These are phyloP conservation scores for Prunus kanzakura DNA, from an alignment of 306 rosid species.

Conservation along the genomic window DNA sequence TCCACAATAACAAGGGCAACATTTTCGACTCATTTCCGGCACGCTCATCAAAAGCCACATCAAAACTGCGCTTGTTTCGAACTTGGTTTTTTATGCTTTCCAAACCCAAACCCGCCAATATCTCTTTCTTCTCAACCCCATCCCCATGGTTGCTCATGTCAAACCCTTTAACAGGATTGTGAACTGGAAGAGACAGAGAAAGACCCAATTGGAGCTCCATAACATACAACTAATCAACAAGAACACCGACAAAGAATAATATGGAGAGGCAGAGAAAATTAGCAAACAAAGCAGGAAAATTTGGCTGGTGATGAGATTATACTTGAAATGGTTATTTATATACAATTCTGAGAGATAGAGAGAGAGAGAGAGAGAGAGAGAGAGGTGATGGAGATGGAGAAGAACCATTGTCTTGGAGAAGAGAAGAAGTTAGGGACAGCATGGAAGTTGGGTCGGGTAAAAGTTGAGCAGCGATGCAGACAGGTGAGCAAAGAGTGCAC, in stretches of 20 bases:
- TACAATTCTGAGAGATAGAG: constrained; percentile 14
- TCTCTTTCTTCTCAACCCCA: constrained; percentile 1
- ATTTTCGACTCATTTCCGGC: constrained; percentile 10
- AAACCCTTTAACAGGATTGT: constrained; percentile 31
- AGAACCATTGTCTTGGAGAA: constrained; percentile 46
- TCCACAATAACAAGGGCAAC: constrained; percentile 55
- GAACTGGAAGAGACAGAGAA: constrained; percentile 49
- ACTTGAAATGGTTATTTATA: neutral
- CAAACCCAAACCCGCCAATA: neutral
- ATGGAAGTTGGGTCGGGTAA: constrained; percentile 82
- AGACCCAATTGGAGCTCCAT: constrained; percentile 74
- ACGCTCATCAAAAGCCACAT: constrained; percentile 46
- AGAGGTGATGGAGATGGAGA: constrained; percentile 20
- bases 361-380: constrained; percentile 3
- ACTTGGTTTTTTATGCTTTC: constrained; percentile 20
- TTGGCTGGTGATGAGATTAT: neutral
- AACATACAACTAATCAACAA: neutral
- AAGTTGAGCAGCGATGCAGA: constrained; percentile 58
- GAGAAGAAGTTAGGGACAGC: constrained; percentile 52
- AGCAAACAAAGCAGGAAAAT: neutral
- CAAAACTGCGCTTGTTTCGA: constrained; percentile 54
- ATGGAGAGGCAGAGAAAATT: neutral
- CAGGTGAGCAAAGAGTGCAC: constrained; percentile 45
- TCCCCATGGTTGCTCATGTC: constrained; percentile 22
- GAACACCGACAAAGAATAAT: neutral